These are phyloP conservation scores for Stagonosporopsis vannaccii DNA, from an alignment of 2,329 filamentous ascomycete genomes.

Conservation along the genomic window DNA sequence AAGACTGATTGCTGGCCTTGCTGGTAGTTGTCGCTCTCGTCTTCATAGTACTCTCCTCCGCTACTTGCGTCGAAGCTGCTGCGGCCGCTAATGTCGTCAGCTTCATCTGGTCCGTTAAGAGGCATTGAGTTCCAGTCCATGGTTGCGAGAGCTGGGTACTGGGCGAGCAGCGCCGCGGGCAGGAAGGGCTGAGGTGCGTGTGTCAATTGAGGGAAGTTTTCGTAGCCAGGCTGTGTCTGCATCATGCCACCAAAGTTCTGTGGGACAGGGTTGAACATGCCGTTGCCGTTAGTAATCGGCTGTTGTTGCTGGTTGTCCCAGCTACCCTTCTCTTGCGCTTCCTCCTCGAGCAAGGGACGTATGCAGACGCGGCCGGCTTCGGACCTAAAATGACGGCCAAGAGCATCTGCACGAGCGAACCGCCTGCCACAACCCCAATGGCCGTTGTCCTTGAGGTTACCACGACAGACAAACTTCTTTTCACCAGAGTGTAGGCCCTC, in stretches of 20 bases:
- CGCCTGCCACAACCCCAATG: constrained; percentile 93
- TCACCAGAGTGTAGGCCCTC: constrained; percentile 96
- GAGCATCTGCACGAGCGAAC: constrained; percentile 92
- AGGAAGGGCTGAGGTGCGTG: constrained; percentile 57
- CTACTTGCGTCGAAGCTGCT: constrained; percentile 80
- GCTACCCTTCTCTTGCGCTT: constrained; percentile 80
- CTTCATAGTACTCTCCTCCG: constrained; percentile 72
- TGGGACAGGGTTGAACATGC: constrained; percentile 44
- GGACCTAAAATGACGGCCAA: constrained; percentile 92
- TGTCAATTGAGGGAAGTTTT: constrained; percentile 42
- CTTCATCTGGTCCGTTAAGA: constrained; percentile 64
- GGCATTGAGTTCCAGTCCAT: constrained; percentile 85
- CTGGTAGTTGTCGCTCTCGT: constrained; percentile 64
- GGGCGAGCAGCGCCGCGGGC: constrained; percentile 86
- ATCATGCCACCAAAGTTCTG: constrained; percentile 45
- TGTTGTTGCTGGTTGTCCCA: constrained; percentile 58
- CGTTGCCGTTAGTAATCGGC: constrained; percentile 63
- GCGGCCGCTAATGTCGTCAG: constrained; percentile 73
- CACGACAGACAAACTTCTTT: constrained; percentile 98
- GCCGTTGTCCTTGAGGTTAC: constrained; percentile 80
- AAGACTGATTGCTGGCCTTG: constrained; percentile 39
- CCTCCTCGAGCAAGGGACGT: constrained; percentile 94
- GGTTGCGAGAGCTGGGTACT: constrained; percentile 91
- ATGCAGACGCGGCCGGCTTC: constrained; percentile 97
- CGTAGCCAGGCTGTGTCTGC: constrained; percentile 44